Evolutionary conservation across 345 rosid genomes (phyloP).

Genomic region (Populus ilicifolia): DNA sequence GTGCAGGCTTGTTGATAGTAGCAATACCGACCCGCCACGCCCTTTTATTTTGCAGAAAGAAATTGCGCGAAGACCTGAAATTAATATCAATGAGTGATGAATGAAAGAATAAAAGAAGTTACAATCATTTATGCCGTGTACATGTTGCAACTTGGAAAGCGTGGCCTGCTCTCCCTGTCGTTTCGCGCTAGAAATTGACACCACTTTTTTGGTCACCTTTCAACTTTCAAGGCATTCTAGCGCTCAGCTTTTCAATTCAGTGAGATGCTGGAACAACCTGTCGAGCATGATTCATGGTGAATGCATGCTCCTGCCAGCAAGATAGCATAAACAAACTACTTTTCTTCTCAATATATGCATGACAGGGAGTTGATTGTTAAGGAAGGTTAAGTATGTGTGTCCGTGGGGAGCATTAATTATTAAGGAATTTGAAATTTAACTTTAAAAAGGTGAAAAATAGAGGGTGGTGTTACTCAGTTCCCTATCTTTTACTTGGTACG

Average conservation of each 20-base stretch:
- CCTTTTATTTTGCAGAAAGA: background rate
- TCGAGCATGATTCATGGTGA: background rate
- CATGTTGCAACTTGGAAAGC: background rate
- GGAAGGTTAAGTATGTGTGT: too few species aligned
- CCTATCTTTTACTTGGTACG: too few species aligned
- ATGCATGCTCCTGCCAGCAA: background rate
- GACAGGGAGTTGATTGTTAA: background rate
- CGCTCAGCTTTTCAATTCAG: background rate
- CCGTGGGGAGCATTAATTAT: too few species aligned
- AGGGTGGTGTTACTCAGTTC: too few species aligned
- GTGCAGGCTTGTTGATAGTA: background rate
- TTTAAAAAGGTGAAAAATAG: too few species aligned
- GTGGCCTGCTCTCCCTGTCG: background rate
- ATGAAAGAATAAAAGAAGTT: background rate
- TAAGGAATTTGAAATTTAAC: too few species aligned
- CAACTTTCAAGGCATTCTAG: background rate
- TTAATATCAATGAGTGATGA: too few species aligned
- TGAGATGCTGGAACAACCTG: background rate
- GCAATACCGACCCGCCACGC: background rate
- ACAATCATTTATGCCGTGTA: background rate
- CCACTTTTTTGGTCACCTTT: background rate
- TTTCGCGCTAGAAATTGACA: background rate
- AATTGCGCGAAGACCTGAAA: background rate
- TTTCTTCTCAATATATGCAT: background rate
- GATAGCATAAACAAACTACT: background rate